Evolutionary conservation across 768 basidiomycete species (phyloP).

Genomic region (Naganishia vishniacii): DNA sequence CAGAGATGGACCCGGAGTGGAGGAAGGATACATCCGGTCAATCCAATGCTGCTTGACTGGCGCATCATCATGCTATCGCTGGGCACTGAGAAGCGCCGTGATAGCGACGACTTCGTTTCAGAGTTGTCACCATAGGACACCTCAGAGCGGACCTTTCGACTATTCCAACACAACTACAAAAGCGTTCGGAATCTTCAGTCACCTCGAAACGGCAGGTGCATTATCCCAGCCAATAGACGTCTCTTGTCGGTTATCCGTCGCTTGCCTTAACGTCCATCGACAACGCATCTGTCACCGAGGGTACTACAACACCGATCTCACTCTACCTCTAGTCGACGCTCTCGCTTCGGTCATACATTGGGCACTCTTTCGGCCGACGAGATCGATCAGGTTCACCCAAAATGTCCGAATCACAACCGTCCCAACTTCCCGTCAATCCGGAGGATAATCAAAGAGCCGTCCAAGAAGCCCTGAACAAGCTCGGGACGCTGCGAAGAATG

Average conservation of each 20-base stretch:
- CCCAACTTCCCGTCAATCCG: constrained; percentile 25
- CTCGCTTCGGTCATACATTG: too few species aligned
- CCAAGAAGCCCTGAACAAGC: constrained; percentile 25
- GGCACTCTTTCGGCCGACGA: too few species aligned
- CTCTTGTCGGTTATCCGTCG: too few species aligned
- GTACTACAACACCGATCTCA: too few species aligned
- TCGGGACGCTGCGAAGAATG: constrained; percentile 20
- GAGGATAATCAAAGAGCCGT: constrained; percentile 21
- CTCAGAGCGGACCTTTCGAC: background rate
- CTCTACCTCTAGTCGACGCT: too few species aligned
- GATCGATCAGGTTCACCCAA: background rate
- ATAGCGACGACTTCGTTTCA: background rate
- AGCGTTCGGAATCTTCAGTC: background rate
- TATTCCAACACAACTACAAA: background rate
- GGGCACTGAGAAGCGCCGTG: background rate
- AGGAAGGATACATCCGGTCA: background rate
- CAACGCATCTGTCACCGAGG: too few species aligned
- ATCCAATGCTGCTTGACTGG: background rate
- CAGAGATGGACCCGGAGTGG: background rate
- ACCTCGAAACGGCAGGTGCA: too few species aligned
- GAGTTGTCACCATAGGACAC: background rate
- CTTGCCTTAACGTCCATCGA: too few species aligned
- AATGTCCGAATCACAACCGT: constrained; percentile 19
- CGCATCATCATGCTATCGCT: background rate
- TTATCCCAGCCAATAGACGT: too few species aligned